Evolutionary conservation across 768 basidiomycete genomes (phyloP).

Genomic region (Hygrocybe coccinea): DNA sequence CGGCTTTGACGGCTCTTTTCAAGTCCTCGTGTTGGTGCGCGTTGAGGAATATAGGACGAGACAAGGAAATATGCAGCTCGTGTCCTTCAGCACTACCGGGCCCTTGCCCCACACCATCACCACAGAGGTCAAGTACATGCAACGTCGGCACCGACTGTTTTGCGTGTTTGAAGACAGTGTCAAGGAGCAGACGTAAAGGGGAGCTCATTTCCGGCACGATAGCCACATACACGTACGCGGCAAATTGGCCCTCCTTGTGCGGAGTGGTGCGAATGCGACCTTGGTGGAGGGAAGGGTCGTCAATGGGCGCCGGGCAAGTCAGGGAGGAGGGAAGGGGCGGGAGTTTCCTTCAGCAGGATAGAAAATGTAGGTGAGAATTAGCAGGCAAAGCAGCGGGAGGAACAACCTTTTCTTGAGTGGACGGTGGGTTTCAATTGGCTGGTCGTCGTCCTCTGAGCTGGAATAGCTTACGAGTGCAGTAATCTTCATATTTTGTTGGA

Average conservation of each 20-base stretch:
- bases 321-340: slow-evolving; percentile 54
- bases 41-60: slow-evolving; percentile 74
- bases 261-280: slow-evolving; percentile 72
- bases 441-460: not conserved
- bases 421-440: too few relatives aligned
- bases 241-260: slow-evolving; percentile 84
- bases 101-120: slow-evolving; percentile 21
- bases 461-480: not conserved
- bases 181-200: slow-evolving; percentile 42
- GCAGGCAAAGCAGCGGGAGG: too few relatives aligned
- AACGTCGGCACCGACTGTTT: slow-evolving; percentile 43
- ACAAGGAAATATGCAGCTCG: slow-evolving; percentile 81
- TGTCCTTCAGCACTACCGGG: slow-evolving; percentile 15
- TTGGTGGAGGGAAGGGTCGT: slow-evolving; percentile 78
- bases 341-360: slow-evolving; percentile 45
- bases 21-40: slow-evolving; percentile 76
- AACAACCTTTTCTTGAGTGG: too few relatives aligned
- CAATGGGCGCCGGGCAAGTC: slow-evolving; percentile 45
- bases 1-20: slow-evolving; percentile 51
- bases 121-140: slow-evolving; percentile 32
- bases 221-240: slow-evolving; percentile 71
- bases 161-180: slow-evolving; percentile 42
- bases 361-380: too few relatives aligned
- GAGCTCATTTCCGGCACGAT: slow-evolving; percentile 43
- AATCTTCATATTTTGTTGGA: too few relatives aligned